A percentile compares a stretch with the other conserved stretches of the same genome.
phyloP scores from a whole-genome alignment of 495 filamentous ascomycete genomes.

The Tuber aestivum region DNA sequence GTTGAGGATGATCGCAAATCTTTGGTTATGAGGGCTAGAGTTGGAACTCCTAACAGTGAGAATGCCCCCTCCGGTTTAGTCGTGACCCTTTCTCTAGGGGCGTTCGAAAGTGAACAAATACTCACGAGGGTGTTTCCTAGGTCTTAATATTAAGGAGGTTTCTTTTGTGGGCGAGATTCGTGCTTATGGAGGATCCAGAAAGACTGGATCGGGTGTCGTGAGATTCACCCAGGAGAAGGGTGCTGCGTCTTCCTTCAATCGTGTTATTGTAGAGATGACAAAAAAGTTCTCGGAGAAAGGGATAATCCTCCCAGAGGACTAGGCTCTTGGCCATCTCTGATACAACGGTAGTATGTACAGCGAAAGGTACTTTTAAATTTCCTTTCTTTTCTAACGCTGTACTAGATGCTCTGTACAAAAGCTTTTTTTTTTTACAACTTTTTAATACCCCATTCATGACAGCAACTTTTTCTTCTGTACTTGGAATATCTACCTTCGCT shows the following conservation, averaged over 20 bases:
- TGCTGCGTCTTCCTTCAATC: conserved; percentile 75
- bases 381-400: not conserved
- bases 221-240: conserved; percentile 83
- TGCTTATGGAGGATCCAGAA: conserved; percentile 73
- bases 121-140: conserved; percentile 5
- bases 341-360: not conserved
- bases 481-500: not conserved
- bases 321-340: not conserved
- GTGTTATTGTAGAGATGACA: conserved; percentile 68
- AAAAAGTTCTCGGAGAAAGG: conserved; percentile 1
- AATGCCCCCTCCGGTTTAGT: conserved; percentile 25
- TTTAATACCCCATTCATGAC: not conserved
- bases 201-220: conserved; percentile 60
- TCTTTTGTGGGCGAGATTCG: conserved; percentile 77
- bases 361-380: not conserved
- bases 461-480: not conserved
- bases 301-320: not conserved
- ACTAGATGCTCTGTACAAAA: not conserved
- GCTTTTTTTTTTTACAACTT: not conserved
- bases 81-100: conserved; percentile 13
- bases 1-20: conserved; percentile 66
- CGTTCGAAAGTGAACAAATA: not conserved
- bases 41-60: conserved; percentile 74
- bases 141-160: conserved; percentile 36
- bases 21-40: conserved; percentile 66